Conservation (phyloP, 805 yeast genomes). For the Alloascoidea hylecoeti region DNA sequence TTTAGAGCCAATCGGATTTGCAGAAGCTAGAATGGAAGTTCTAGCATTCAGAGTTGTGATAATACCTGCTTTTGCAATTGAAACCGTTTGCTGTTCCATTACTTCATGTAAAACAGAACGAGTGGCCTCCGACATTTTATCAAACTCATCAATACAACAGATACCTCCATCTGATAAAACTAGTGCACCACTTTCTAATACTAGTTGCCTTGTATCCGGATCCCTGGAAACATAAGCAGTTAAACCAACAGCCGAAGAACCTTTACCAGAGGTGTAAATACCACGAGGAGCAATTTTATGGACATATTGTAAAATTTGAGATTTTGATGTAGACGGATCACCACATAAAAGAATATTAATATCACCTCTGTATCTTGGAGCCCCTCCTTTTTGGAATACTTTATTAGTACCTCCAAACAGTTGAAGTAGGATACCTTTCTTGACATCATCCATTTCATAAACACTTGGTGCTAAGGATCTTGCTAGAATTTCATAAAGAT, state of each 20-base stretch:
- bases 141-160: constrained; percentile 97
- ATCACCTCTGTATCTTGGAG: constrained; percentile 81
- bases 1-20: constrained; percentile 92
- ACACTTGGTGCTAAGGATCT: constrained; percentile 95
- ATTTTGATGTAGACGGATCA: constrained; percentile 96
- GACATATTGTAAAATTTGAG: constrained; percentile 87
- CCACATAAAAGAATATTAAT: constrained; percentile 87
- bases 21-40: constrained; percentile 90
- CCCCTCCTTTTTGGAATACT: constrained; percentile 75
- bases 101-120: constrained; percentile 95
- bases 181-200: constrained; percentile 90
- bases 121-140: constrained; percentile 91
- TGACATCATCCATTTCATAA: constrained; percentile 92
- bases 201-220: constrained; percentile 84
- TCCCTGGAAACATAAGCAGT: constrained; percentile 96
- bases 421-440: constrained; percentile 86
- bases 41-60: constrained; percentile 94
- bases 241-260: constrained; percentile 97
- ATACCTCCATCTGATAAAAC: constrained; percentile 96
- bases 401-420: constrained; percentile 94
- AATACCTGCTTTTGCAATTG: constrained; percentile 97
- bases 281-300: constrained; percentile 98
- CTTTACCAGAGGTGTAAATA: constrained; percentile 95
- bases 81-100: constrained; percentile 98
- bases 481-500: constrained; percentile 73